These are phyloP conservation scores for Pouteria glomerata DNA, from an alignment of 148 eudicot species.

Conservation along the genomic window DNA sequence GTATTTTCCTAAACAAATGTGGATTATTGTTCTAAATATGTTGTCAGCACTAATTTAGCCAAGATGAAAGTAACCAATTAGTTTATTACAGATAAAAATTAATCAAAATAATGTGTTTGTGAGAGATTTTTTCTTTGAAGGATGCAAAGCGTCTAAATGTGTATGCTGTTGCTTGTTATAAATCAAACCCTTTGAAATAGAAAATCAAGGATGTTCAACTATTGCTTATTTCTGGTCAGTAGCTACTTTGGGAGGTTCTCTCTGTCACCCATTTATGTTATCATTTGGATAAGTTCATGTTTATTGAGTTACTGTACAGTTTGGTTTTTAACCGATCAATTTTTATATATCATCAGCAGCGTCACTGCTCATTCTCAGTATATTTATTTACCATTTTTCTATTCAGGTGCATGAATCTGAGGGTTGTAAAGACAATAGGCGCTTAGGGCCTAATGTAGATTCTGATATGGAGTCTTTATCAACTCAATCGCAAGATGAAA, in stretches of 20 bases:
- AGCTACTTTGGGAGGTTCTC: neutral
- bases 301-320: neutral
- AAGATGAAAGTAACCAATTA: neutral
- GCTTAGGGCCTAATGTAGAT: constrained; percentile 10
- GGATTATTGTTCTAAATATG: neutral
- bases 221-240: neutral
- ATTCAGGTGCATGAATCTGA: constrained; percentile 13
- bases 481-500: constrained; percentile 6
- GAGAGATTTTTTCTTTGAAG: neutral
- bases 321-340: neutral
- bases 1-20: too few species aligned
- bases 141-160: neutral
- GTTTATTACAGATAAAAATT: neutral
- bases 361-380: neutral
- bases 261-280: neutral
- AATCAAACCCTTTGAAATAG: neutral
- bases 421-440: constrained; percentile 1
- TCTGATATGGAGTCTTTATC: constrained; percentile 9
- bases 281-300: neutral
- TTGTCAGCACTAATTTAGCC: neutral
- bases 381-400: neutral
- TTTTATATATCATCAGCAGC: neutral
- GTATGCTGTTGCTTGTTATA: neutral
- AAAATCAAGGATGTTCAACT: neutral
- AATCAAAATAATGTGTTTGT: neutral